Evolutionary conservation across 2,329 filamentous ascomycete species (phyloP).

Genomic region (Cadophora sp.): DNA sequence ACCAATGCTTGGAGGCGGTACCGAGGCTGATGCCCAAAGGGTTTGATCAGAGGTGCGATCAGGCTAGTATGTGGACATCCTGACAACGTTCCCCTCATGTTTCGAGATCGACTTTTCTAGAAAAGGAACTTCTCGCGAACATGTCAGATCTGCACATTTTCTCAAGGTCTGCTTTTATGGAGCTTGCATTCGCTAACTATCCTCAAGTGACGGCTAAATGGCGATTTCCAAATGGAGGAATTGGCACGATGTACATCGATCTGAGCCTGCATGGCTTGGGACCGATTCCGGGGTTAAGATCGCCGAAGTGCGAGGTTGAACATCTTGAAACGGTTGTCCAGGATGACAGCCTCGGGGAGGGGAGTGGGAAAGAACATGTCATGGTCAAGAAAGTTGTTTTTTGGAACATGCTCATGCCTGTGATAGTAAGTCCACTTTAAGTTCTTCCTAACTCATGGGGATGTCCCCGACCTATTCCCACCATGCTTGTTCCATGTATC

Average conservation of each 20-base stretch:
- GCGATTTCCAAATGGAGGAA: constrained; percentile 49
- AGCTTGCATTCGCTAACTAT: not conserved
- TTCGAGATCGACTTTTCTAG: not conserved
- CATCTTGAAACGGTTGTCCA: constrained; percentile 57
- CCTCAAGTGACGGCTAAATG: constrained; percentile 44
- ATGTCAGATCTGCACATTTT: not conserved
- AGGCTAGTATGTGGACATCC: constrained; percentile 32
- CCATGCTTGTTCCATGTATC: not conserved
- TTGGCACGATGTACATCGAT: constrained; percentile 44
- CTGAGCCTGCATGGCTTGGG: constrained; percentile 35
- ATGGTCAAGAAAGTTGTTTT: constrained; percentile 32
- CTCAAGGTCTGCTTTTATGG: not conserved
- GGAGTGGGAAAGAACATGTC: constrained; percentile 28
- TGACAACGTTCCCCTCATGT: not conserved
- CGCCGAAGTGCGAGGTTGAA: constrained; percentile 43
- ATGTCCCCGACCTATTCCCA: not conserved
- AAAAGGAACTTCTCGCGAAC: not conserved
- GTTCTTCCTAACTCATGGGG: not conserved
- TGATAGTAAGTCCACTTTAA: not conserved
- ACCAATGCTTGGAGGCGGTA: constrained; percentile 47
- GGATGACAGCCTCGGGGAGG: constrained; percentile 52
- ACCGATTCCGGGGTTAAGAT: constrained; percentile 39
- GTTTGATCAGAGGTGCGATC: constrained; percentile 45
- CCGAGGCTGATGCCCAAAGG: constrained; percentile 41
- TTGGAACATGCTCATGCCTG: constrained; percentile 31